Evolutionary conservation across 192 early-diverging fungal species (phyloP).

Genomic region (Coemansia sp.): DNA sequence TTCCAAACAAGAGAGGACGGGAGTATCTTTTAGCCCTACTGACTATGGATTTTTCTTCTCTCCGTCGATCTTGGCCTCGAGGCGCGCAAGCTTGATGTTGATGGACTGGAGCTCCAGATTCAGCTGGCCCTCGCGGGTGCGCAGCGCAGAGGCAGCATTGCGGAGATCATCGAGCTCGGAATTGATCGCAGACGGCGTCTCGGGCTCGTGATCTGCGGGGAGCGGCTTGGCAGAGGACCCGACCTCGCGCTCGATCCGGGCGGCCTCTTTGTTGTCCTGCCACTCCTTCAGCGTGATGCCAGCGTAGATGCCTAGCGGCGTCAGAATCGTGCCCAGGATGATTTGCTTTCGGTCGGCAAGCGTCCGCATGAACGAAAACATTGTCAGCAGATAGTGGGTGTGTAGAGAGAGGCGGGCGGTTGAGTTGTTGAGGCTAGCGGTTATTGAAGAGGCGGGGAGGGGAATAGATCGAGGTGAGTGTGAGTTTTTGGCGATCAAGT

Average conservation of each 20-base stretch:
- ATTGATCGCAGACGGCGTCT: constrained; percentile 1
- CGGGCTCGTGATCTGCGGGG: neutral
- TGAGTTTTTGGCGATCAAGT: neutral
- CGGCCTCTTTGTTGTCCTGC: neutral
- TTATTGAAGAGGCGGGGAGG: neutral
- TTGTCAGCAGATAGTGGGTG: neutral
- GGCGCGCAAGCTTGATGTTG: constrained; percentile 31
- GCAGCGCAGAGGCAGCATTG: constrained; percentile 11
- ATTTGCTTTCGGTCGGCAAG: constrained; percentile 27
- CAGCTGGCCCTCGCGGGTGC: constrained; percentile 24
- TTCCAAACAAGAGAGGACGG: neutral
- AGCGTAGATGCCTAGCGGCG: constrained; percentile 41
- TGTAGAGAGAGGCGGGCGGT: neutral
- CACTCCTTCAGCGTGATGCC: constrained; percentile 37
- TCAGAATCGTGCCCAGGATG: constrained; percentile 36
- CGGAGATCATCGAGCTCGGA: constrained; percentile 26
- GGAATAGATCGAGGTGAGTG: too few species aligned
- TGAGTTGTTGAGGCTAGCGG: neutral
- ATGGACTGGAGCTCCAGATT: constrained; percentile 32
- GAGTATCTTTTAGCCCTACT: neutral
- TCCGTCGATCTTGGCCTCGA: constrained; percentile 22
- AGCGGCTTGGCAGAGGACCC: neutral
- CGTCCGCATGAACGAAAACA: constrained; percentile 7
- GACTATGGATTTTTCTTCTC: constrained; percentile 3
- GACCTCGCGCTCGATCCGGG: constrained; percentile 12